phyloP scores from a whole-genome alignment of 345 rosid species.

The Euphorbia pulcherrima region DNA sequence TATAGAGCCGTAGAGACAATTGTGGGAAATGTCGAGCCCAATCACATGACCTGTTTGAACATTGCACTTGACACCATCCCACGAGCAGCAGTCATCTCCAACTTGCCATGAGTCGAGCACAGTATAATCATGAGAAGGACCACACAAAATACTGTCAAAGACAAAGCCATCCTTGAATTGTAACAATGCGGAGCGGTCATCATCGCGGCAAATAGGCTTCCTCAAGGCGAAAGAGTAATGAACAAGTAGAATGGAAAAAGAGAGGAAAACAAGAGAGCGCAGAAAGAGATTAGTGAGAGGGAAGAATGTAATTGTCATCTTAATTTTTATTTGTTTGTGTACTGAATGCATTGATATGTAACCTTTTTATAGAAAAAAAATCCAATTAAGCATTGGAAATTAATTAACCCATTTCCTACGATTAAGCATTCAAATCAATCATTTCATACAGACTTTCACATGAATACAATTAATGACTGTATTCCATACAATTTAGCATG shows the following conservation, averaged over 20 bases:
- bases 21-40: conserved; percentile 9
- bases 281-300: too few relatives aligned
- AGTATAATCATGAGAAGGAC: not conserved
- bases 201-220: not conserved
- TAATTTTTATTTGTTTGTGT: too few relatives aligned
- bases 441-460: too few relatives aligned
- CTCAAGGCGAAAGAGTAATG: not conserved
- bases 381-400: too few relatives aligned
- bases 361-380: too few relatives aligned
- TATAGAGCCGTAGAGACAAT: conserved; percentile 20
- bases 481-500: too few relatives aligned
- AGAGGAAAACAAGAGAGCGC: not conserved
- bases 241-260: not conserved
- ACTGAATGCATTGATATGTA: too few relatives aligned
- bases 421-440: too few relatives aligned
- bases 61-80: conserved; percentile 23
- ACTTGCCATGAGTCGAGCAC: conserved; percentile 4
- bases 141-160: not conserved
- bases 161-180: conserved; percentile 12
- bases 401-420: too few relatives aligned
- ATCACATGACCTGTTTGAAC: not conserved
- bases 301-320: too few relatives aligned
- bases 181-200: conserved; percentile 7
- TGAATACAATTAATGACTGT: too few relatives aligned
- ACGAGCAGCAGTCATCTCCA: conserved; percentile 11